A percentile compares a stretch with the other conserved stretches of the same genome.
These are phyloP conservation scores for Ascochyta viciae-villosae DNA, from an alignment of 2,329 filamentous ascomycete species.

Conservation along the genomic window DNA sequence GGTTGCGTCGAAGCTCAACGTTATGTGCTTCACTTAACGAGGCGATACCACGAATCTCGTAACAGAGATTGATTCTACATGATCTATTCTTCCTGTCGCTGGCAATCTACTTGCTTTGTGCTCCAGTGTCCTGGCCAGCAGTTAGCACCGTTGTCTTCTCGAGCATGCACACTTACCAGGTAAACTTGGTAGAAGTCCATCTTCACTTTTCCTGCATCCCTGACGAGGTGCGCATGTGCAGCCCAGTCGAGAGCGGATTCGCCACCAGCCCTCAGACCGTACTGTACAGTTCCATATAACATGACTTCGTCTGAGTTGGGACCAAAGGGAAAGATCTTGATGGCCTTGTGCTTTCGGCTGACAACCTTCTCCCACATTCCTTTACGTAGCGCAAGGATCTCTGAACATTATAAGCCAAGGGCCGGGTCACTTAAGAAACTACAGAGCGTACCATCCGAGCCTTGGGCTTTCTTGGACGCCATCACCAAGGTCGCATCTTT, in stretches of 20 bases:
- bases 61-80: not conserved
- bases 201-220: constrained; percentile 61
- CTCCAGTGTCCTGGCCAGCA: constrained; percentile 24
- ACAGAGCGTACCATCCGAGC: constrained; percentile 51
- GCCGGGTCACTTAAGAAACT: not conserved
- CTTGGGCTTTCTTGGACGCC: constrained; percentile 56
- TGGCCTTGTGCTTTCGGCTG: constrained; percentile 54
- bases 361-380: constrained; percentile 62
- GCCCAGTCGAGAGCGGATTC: constrained; percentile 60
- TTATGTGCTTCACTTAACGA: no score
- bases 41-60: no score
- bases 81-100: not conserved
- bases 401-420: constrained; percentile 34
- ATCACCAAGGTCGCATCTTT: constrained; percentile 60
- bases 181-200: constrained; percentile 64
- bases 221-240: constrained; percentile 60
- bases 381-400: constrained; percentile 60
- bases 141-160: constrained; percentile 14
- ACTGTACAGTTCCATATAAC: constrained; percentile 62
- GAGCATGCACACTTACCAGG: constrained; percentile 50
- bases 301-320: constrained; percentile 58
- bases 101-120: constrained; percentile 16
- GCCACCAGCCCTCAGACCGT: constrained; percentile 60
- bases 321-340: constrained; percentile 61
- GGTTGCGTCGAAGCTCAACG: not conserved